Evolutionary conservation across 192 early-diverging fungal species (phyloP).

Genomic region (Coemansia interrupta): DNA sequence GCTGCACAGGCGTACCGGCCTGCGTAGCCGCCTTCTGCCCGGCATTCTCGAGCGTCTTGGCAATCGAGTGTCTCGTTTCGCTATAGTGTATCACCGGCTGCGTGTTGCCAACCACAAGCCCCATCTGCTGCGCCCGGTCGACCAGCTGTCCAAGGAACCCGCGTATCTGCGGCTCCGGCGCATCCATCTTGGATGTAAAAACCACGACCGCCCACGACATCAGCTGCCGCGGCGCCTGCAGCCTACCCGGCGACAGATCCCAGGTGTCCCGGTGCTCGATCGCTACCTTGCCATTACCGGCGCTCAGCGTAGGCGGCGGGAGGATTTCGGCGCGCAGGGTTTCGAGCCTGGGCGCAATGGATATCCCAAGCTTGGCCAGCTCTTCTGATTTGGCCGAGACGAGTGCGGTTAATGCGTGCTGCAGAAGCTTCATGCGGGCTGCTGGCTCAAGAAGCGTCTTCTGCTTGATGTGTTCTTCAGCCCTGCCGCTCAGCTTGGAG

Average conservation of each 20-base stretch:
- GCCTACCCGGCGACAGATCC: background rate
- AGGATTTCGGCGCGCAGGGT: constrained; percentile 10
- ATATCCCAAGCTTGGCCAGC: constrained; percentile 20
- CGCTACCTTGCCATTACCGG: background rate
- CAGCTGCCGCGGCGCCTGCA: constrained; percentile 3
- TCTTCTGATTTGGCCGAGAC: background rate
- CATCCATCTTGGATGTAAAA: constrained; percentile 10
- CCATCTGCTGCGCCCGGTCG: constrained; percentile 9
- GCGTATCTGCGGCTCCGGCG: background rate
- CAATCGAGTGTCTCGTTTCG: background rate
- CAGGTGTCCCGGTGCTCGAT: background rate
- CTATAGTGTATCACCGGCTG: constrained; percentile 17
- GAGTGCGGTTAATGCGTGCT: background rate
- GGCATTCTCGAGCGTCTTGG: background rate
- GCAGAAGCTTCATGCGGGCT: constrained; percentile 1
- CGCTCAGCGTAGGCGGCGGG: constrained; percentile 2
- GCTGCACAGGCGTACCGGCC: background rate
- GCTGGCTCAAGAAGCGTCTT: background rate
- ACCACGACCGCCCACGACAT: constrained; percentile 24
- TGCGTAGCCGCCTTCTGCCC: background rate
- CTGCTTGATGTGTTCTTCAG: background rate
- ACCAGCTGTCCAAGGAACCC: constrained; percentile 20
- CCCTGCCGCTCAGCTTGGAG: constrained; percentile 4
- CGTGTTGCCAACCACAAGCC: constrained; percentile 17
- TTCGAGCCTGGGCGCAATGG: constrained; percentile 6